Base-by-base conservation (phyloP, 495 filamentous ascomycete species). In the Podospora appendiculata region DNA sequence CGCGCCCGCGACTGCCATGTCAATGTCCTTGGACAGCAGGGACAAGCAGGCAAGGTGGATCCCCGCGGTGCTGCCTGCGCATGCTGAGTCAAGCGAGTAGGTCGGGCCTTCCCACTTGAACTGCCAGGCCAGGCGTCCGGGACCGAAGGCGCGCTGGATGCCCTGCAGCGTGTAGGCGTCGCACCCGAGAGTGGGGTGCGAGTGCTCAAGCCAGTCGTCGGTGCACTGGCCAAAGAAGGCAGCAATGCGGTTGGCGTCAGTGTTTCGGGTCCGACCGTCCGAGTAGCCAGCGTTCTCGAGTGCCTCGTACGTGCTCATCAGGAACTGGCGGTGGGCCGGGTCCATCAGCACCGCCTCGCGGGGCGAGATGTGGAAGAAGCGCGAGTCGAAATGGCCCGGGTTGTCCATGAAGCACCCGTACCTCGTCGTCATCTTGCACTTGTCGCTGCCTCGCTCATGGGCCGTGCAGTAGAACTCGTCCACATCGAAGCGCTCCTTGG, bases 291-390 rank as follows among this genome's bases (percentile, higher is more conserved):
- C 81, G 80, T 84, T 85, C 64, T 95, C 89, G 1, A 95, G 72
- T 2, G 89, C 89, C 58, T 92, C 88, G 53, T 91, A 92, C 0
- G 87, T 86, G 16, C 85, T 90, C 38, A 84, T 73, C 6, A 95
- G 71, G 2, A 84, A 81, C 43, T 90, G 67, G 19, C 89, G 78
- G 57, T 91, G 89, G 57, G 84, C 82, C 2, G 89, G 89, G 63
- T 95, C 89, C 1, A 82, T 87, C 49, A 89, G 85, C 32, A 77
- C 72, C 6, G 89, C 89, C 69, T 94, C 88, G 45, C 87, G 81
- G 0, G 89, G 87, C 25, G 89, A 92, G 76, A 93, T 90, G 65
- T 88, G 88, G 81, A 91, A 91, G 68, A 90, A 88, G 0, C 79
- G 72, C 41, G 85, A 76, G 51, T 94, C 89, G 61, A 94, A 94